Evolutionary conservation across 1,139 yeast genomes (phyloP).

Genomic region (Protomyces inouyei): DNA sequence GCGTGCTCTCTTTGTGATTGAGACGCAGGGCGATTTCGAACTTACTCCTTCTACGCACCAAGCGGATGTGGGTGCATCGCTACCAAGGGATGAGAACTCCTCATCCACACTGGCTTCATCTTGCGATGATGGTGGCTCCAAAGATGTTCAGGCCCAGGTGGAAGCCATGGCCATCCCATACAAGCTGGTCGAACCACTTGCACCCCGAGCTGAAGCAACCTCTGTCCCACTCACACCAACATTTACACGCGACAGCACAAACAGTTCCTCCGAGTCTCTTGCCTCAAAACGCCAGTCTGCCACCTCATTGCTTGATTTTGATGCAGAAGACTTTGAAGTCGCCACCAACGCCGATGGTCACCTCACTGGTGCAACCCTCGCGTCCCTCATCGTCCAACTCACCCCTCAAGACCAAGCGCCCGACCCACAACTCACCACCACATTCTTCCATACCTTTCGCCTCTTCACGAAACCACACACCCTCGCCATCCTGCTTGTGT

Average conservation of each 20-base stretch:
- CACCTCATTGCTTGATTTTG: background rate
- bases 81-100: slow-evolving; percentile 44
- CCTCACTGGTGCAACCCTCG: slow-evolving; percentile 79
- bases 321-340: slow-evolving; percentile 36
- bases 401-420: slow-evolving; percentile 66
- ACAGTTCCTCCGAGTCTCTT: background rate
- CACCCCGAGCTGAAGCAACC: background rate
- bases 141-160: slow-evolving; percentile 18
- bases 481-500: slow-evolving; percentile 62
- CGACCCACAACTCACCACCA: slow-evolving; percentile 63
- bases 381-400: slow-evolving; percentile 74
- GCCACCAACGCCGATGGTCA: slow-evolving; percentile 67
- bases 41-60: slow-evolving; percentile 39
- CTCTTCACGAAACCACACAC: slow-evolving; percentile 67
- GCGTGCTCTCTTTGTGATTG: slow-evolving; percentile 48
- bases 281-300: background rate
- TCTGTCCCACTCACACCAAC: background rate
- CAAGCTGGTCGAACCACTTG: slow-evolving; percentile 8
- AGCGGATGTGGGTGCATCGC: slow-evolving; percentile 56
- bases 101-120: slow-evolving; percentile 6
- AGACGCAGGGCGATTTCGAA: slow-evolving; percentile 67
- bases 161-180: slow-evolving; percentile 12
- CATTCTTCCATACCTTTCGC: slow-evolving; percentile 77
- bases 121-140: slow-evolving; percentile 3
- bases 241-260: background rate